Evolutionary conservation across 768 basidiomycete genomes (phyloP).

Genomic region (Boletus eberwhitei): DNA sequence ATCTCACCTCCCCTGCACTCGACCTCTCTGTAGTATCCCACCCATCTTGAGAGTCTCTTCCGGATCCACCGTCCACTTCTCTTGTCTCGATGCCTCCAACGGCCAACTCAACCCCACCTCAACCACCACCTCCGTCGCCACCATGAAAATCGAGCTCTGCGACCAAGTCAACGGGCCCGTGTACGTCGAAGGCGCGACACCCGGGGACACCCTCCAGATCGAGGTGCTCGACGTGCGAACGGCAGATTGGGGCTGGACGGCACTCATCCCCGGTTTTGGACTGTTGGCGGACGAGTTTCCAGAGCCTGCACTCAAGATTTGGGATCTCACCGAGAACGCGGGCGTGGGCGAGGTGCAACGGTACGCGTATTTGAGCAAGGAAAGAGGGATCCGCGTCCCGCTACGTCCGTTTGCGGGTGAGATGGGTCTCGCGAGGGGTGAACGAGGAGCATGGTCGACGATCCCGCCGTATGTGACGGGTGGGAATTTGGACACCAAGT

Average conservation of each 20-base stretch:
- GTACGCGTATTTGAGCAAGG: conserved; percentile 51
- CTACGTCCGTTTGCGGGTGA: conserved; percentile 59
- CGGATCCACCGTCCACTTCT: conserved; percentile 53
- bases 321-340: conserved; percentile 38
- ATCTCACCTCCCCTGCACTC: not conserved
- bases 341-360: conserved; percentile 18
- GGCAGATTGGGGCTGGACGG: conserved; percentile 64
- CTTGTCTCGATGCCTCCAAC: conserved; percentile 63
- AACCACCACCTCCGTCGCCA: conserved; percentile 33
- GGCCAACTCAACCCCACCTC: conserved; percentile 51
- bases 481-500: conserved; percentile 60
- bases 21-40: conserved; percentile 38
- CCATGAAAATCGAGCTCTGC: conserved; percentile 45
- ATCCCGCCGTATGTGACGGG: conserved; percentile 63
- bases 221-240: conserved; percentile 52
- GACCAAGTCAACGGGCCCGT: conserved; percentile 63
- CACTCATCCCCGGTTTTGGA: conserved; percentile 56
- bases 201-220: conserved; percentile 59
- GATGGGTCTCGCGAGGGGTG: conserved; percentile 58
- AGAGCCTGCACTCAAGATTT: conserved; percentile 51
- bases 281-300: conserved; percentile 54
- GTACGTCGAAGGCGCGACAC: conserved; percentile 47
- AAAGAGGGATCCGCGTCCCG: conserved; percentile 46
- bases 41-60: conserved; percentile 49
- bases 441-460: conserved; percentile 51